A percentile compares a stretch with the other conserved stretches of the same genome.
Conservation (phyloP, 1,284 basidiomycete species). For the Cryptococcus maquisensis region DNA sequence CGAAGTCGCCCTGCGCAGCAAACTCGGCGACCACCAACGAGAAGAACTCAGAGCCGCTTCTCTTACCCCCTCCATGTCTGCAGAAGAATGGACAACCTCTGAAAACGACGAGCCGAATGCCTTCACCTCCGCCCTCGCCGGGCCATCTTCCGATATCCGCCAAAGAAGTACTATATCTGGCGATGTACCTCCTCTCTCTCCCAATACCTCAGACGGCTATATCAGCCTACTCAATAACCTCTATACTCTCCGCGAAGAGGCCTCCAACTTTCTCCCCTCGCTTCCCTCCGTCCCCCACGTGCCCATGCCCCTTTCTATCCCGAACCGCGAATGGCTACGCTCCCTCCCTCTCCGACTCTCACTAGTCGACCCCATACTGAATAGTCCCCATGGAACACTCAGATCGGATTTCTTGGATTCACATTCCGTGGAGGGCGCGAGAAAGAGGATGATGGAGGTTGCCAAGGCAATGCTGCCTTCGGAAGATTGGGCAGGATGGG, state of each 20-base stretch:
- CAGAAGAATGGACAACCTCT: slow-evolving; percentile 3
- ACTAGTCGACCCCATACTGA: slow-evolving; percentile 29
- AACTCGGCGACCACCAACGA: slow-evolving; percentile 18
- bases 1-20: slow-evolving; percentile 37
- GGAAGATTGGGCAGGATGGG: slow-evolving; percentile 50
- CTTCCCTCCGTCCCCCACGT: slow-evolving; percentile 4
- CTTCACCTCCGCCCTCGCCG: background rate
- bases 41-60: slow-evolving; percentile 3
- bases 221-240: slow-evolving; percentile 33
- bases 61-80: background rate
- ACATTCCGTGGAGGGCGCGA: slow-evolving; percentile 27
- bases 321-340: slow-evolving; percentile 35
- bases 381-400: background rate
- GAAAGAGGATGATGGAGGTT: slow-evolving; percentile 37
- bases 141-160: background rate
- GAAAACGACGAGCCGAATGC: slow-evolving; percentile 3
- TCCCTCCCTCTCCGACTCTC: slow-evolving; percentile 32
- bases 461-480: slow-evolving; percentile 43
- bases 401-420: background rate
- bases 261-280: slow-evolving; percentile 33
- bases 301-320: slow-evolving; percentile 11
- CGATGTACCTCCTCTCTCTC: background rate
- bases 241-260: slow-evolving; percentile 39
- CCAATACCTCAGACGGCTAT: slow-evolving; percentile 8
- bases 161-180: background rate